Base-by-base conservation (phyloP, 1,284 basidiomycete genomes). In the Cutaneotrichosporon cavernicola region DNA sequence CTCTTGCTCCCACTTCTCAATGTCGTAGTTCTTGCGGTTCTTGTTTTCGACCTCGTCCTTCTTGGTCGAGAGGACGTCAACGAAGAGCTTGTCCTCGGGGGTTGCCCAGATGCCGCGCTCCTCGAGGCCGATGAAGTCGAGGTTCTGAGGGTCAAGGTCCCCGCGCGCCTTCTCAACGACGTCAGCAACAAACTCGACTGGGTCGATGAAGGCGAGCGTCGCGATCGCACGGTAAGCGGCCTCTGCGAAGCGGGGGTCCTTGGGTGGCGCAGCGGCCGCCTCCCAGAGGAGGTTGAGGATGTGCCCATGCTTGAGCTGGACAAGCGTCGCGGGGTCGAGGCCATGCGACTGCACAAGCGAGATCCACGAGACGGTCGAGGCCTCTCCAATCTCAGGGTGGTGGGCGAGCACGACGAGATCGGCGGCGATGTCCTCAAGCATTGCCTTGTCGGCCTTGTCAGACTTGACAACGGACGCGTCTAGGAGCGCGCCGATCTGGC, bases 1-100 rank as follows among this genome's bases (percentile, higher is more conserved):
- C 68, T 97, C 92, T 34, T 88, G 89, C 69, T 98, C 95, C 94
- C 94, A 98, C 72, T 91, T 89, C 14, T 90, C 88, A 31, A 94
- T 89, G 52, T 91, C 91, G 14, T 90, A 87, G 66, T 88, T 89
- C 71, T 95, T 96, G 40, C 91, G 89, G 77, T 94, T 95, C 70
- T 84, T 87, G 43, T 85, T 81, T 31, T 80, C 77, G 0, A 80
- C 81, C 9, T 84, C 83, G 7, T 82, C 83, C 71, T 88, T 88
- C 68, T 86, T 87, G 2, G 83, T 79, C 1, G 87, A 81, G 11
- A 92, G 81, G 5, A 92, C 90, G 78, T 96, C 90, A 34, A 90
- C 83, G 68, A 85, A 96, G 0, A 88, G 83, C 16, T 85, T 87
- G 32, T 90, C 95, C 61, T 89, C 87, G 0, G 91, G 89, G 0